Conservation (phyloP, 1,284 basidiomycete genomes). For the Cutaneotrichosporon arboriforme region DNA sequence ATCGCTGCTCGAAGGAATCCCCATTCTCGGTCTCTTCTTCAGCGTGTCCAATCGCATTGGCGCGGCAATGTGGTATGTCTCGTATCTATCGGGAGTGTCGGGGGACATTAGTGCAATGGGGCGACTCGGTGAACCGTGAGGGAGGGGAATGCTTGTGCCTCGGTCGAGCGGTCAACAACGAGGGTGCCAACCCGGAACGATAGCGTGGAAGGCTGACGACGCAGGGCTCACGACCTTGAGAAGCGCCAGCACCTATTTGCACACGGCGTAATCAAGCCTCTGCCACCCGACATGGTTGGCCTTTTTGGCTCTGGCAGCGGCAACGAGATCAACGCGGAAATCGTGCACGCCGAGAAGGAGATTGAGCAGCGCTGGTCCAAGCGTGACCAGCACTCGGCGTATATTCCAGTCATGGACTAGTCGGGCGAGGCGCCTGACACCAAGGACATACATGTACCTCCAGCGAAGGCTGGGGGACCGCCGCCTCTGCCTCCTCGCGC, state of each 20-base stretch:
- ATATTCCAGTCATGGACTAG: not conserved
- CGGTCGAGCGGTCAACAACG: too few species aligned
- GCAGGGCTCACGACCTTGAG: slow-evolving; percentile 57
- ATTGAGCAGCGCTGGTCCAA: slow-evolving; percentile 16
- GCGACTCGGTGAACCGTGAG: not conserved
- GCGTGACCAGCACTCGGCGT: not conserved
- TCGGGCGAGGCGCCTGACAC: not conserved
- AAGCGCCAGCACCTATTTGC: slow-evolving; percentile 66
- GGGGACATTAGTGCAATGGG: too few species aligned
- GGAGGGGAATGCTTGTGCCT: not conserved
- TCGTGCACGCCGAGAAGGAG: slow-evolving; percentile 28
- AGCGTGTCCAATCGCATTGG: slow-evolving; percentile 78
- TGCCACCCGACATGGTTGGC: slow-evolving; percentile 35
- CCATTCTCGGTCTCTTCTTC: slow-evolving; percentile 70
- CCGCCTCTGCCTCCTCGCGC: slow-evolving; percentile 1
- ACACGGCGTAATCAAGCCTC: slow-evolving; percentile 39
- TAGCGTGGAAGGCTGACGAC: slow-evolving; percentile 5
- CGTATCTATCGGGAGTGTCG: too few species aligned
- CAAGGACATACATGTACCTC: not conserved
- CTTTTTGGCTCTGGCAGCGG: slow-evolving; percentile 39
- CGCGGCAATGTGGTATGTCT: slow-evolving; percentile 71
- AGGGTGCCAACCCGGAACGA: not conserved
- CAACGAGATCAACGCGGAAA: slow-evolving; percentile 31
- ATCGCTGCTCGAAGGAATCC: slow-evolving; percentile 67
- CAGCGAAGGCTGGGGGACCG: not conserved